phyloP scores from a whole-genome alignment of 129 eudicot genomes.

The Tagetes patula region DNA sequence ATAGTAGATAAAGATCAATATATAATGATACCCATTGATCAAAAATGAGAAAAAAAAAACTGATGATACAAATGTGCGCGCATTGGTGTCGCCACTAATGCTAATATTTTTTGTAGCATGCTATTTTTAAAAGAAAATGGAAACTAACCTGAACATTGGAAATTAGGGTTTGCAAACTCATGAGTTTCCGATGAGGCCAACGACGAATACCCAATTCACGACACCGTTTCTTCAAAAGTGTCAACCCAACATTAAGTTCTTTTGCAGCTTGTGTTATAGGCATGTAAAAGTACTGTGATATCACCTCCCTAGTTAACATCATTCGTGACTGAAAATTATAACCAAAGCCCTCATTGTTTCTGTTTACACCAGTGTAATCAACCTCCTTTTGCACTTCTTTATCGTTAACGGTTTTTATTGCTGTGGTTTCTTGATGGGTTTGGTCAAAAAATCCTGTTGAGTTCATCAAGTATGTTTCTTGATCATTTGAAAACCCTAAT shows the following conservation, averaged over 20 bases:
- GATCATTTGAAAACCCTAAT: slow-evolving; percentile 20
- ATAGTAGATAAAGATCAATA: not conserved
- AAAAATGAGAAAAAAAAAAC: too few species aligned
- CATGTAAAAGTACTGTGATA: slow-evolving; percentile 74
- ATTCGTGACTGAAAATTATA: slow-evolving; percentile 15
- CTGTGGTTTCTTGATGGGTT: slow-evolving; percentile 5
- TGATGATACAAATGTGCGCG: too few species aligned
- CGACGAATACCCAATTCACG: slow-evolving; percentile 76
- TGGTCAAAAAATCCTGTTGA: slow-evolving; percentile 22
- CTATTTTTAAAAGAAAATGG: not conserved
- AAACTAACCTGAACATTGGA: slow-evolving; percentile 66
- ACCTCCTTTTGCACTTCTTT: slow-evolving; percentile 11
- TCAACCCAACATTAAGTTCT: slow-evolving; percentile 80
- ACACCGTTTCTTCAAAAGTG: slow-evolving; percentile 81
- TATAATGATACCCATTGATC: not conserved
- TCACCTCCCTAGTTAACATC: slow-evolving; percentile 44
- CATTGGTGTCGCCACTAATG: too few species aligned
- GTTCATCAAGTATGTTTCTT: slow-evolving; percentile 22
- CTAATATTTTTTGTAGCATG: too few species aligned
- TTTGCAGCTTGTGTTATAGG: slow-evolving; percentile 84
- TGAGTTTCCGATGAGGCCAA: slow-evolving; percentile 91
- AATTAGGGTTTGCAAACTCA: slow-evolving; percentile 84
- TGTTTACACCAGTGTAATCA: slow-evolving; percentile 4
- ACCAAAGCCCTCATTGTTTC: slow-evolving; percentile 2
- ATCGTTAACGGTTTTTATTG: not conserved